These are phyloP conservation scores for Hemerocallis citrina DNA, from an alignment of 106 monocot genomes.

Conservation along the genomic window DNA sequence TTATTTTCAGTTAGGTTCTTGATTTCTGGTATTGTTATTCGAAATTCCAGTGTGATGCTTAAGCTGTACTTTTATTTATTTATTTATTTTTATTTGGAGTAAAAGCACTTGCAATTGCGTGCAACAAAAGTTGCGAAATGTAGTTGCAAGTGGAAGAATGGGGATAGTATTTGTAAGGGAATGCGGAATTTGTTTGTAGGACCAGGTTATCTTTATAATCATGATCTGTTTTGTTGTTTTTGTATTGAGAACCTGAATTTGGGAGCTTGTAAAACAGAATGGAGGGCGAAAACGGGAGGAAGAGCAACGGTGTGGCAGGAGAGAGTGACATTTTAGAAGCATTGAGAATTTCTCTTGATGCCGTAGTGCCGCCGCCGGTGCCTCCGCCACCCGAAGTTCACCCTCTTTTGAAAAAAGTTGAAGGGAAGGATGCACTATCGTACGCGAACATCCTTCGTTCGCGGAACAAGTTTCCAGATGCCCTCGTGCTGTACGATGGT, in stretches of 20 bases:
- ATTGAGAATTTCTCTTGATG: slow-evolving; percentile 14
- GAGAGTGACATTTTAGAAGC: slow-evolving; percentile 31
- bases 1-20: too few species aligned
- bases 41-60: too few species aligned
- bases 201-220: too few species aligned
- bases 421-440: slow-evolving; percentile 58
- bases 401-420: slow-evolving; percentile 23
- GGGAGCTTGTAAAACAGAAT: not conserved
- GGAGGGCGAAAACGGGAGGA: slow-evolving; percentile 25
- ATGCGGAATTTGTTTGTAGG: too few species aligned
- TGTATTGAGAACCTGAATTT: slow-evolving; percentile 1
- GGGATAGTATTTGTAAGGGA: too few species aligned
- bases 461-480: slow-evolving; percentile 88
- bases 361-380: too few species aligned
- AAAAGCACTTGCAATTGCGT: too few species aligned
- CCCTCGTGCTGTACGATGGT: slow-evolving; percentile 59
- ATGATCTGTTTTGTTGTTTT: not conserved
- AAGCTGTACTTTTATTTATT: too few species aligned
- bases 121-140: too few species aligned
- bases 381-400: slow-evolving; percentile 3
- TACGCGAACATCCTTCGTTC: slow-evolving; percentile 84
- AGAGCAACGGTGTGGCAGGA: slow-evolving; percentile 12
- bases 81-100: too few species aligned
- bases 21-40: too few species aligned
- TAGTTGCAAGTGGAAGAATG: too few species aligned